phyloP scores from a whole-genome alignment of 495 filamentous ascomycete genomes.

The Podospora australis region DNA sequence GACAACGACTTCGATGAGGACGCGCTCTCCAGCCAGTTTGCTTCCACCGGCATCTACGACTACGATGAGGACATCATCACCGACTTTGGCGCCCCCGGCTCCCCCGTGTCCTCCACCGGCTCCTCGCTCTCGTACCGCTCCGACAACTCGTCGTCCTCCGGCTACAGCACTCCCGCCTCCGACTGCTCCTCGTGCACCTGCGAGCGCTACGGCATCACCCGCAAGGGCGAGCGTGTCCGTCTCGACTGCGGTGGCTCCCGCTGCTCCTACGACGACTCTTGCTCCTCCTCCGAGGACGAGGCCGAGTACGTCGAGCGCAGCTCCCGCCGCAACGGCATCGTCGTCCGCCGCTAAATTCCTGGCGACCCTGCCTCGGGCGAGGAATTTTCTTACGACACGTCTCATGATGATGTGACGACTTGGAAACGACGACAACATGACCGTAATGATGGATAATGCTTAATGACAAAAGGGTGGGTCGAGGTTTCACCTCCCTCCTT shows the following conservation, averaged over 20 bases:
- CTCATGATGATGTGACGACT: too few relatives aligned
- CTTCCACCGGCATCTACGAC: conserved; percentile 61
- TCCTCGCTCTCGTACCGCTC: conserved; percentile 73
- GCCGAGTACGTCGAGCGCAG: conserved; percentile 51
- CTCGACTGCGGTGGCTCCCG: conserved; percentile 85
- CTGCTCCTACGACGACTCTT: conserved; percentile 69
- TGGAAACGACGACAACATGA: too few relatives aligned
- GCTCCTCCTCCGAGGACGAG: conserved; percentile 53
- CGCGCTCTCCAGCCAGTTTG: conserved; percentile 67
- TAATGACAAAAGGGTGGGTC: too few relatives aligned
- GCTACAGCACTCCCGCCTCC: conserved; percentile 54
- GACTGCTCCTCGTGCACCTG: conserved; percentile 64
- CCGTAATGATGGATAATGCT: too few relatives aligned
- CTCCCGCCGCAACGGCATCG: conserved; percentile 70
- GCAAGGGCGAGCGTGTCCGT: conserved; percentile 84
- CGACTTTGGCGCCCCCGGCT: conserved; percentile 38
- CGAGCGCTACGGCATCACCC: conserved; percentile 93
- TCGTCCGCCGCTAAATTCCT: conserved; percentile 51
- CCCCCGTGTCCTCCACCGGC: conserved; percentile 64
- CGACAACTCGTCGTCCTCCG: conserved; percentile 66
- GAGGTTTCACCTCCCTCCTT: too few relatives aligned
- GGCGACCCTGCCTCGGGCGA: too few relatives aligned
- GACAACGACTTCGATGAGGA: conserved; percentile 65
- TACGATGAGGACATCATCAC: conserved; percentile 54
- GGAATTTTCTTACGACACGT: too few relatives aligned